A percentile compares a stretch with the other conserved stretches of the same genome.
These are phyloP conservation scores for Ophiostoma sp. DNA, from an alignment of 2,329 filamentous ascomycete genomes.

Conservation along the genomic window DNA sequence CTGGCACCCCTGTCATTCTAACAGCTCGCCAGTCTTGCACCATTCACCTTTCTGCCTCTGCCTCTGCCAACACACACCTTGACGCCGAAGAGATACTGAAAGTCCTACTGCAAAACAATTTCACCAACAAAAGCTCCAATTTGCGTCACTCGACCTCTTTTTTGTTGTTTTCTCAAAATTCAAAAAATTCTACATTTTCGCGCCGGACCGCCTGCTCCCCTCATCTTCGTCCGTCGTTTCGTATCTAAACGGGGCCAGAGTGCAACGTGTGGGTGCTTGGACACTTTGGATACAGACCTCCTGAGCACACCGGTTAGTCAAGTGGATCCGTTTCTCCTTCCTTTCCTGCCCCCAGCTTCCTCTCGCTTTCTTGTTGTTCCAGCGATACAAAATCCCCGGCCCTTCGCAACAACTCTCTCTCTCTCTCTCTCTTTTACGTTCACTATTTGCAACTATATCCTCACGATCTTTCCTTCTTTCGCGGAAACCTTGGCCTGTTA, in stretches of 20 bases:
- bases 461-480: not conserved
- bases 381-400: conserved; percentile 24
- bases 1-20: not conserved
- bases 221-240: conserved; percentile 25
- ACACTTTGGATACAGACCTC: conserved; percentile 24
- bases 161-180: not conserved
- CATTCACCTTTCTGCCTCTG: not conserved
- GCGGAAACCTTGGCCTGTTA: not conserved
- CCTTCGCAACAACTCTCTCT: not conserved
- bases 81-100: not conserved
- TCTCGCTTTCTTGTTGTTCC: not conserved
- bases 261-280: conserved; percentile 29
- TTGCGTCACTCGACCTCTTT: not conserved
- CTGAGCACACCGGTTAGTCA: conserved; percentile 18
- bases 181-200: not conserved
- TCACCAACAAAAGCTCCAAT: not conserved
- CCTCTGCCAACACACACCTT: not conserved
- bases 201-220: conserved; percentile 21
- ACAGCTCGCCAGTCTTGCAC: not conserved
- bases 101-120: not conserved
- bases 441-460: not conserved
- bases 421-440: not conserved
- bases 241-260: conserved; percentile 20
- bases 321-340: conserved; percentile 23
- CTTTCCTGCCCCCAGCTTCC: not conserved